A percentile compares a stretch with the other conserved stretches of the same genome.
These are phyloP conservation scores for Schizophyllum commune DNA, from an alignment of 1,284 basidiomycete species.

Conservation along the genomic window DNA sequence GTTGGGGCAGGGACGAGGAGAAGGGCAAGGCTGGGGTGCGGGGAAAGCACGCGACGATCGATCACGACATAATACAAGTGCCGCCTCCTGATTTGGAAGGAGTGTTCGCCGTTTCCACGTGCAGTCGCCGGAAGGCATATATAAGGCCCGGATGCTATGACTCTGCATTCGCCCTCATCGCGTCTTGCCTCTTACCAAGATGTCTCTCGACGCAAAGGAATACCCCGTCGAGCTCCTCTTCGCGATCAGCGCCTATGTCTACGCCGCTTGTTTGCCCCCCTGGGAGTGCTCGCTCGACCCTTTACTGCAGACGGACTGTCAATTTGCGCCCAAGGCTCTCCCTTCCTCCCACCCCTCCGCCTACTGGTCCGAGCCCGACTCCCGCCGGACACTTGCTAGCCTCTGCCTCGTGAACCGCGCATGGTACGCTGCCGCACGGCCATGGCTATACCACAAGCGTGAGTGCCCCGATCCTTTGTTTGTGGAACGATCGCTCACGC, in stretches of 20 bases:
- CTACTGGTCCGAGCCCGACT: constrained; percentile 56
- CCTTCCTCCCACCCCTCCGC: constrained; percentile 65
- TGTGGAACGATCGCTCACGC: background rate
- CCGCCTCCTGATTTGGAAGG: background rate
- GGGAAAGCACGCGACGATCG: background rate
- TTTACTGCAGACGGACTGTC: constrained; percentile 38
- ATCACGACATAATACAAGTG: background rate
- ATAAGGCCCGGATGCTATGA: background rate
- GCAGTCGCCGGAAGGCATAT: background rate
- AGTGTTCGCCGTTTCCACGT: background rate
- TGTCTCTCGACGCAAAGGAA: background rate
- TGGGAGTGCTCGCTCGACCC: constrained; percentile 60
- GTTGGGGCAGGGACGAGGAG: background rate
- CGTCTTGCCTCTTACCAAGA: background rate
- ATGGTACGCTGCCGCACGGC: constrained; percentile 72
- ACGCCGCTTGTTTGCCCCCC: constrained; percentile 50
- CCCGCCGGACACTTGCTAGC: constrained; percentile 54
- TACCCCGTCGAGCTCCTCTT: constrained; percentile 58
- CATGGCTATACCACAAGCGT: constrained; percentile 68
- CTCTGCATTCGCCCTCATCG: background rate
- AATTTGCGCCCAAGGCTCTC: constrained; percentile 46
- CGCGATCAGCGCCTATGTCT: constrained; percentile 61
- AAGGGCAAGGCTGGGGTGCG: background rate
- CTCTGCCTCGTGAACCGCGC: constrained; percentile 67
- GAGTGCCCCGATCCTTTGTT: background rate